Base-by-base conservation (phyloP, 192 early-diverging fungal species). In the Bifiguratus adelaidae region DNA sequence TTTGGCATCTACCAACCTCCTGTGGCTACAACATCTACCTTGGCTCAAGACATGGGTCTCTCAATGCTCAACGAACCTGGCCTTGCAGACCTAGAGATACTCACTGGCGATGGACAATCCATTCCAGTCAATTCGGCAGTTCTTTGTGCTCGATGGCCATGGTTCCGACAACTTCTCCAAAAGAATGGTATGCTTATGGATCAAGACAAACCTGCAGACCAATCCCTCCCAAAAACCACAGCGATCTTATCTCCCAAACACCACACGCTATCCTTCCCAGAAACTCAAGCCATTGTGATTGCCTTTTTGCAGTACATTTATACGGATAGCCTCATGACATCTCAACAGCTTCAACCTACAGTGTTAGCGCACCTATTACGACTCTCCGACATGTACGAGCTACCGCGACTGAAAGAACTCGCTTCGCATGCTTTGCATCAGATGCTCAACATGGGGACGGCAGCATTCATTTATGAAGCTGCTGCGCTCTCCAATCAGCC, bases 381-480 rank as follows among this genome's bases (percentile, higher is more conserved):
- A 0, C 50, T 81, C 4, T 70, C 80, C n/a, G 76, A 78, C 34
- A 74, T 75, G 54, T 82, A 81, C 53, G 51, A 63, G 19, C 38
- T 85, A 15, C 67, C 76, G 33, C 55, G 68, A 29, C 62, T 85
- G n/a, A 68, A 68, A 6, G 60, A 70, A 34, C 50, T 75, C 13
- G 57, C 73, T 0, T 69, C 74, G 0, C 74, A 71, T 24, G 64
- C 76, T 8, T 67, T 85, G 16, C 82, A 78, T 37, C 76, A 75
- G 55, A 71, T 70, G 53, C 63, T 80, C 2, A 75, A 67, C 47
- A 78, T 70, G 48, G 58, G 65, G 1, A 81, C 74, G 0, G 82
- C 82, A 13, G 77, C 80, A 0, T 47, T 85, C 42, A 66, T 84
- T 11, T 84, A 67, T 37, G 82, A 84, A 44, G 77, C 81, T 0